Conservation (phyloP, 192 early-diverging fungal species). For the Linnemannia schmuckeri region DNA sequence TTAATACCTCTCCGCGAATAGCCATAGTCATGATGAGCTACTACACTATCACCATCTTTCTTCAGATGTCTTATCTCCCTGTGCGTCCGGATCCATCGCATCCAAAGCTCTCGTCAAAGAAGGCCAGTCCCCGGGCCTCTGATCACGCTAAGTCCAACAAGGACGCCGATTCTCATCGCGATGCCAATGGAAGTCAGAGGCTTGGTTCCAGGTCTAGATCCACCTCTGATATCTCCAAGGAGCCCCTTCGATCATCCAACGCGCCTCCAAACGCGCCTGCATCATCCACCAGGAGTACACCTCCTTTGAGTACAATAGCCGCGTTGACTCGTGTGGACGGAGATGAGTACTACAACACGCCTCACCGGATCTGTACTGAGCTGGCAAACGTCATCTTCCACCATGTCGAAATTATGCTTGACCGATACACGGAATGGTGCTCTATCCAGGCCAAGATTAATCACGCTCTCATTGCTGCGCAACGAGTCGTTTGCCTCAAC, state of each 20-base stretch:
- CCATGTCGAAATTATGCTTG: constrained; percentile 44
- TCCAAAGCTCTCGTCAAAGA: not conserved
- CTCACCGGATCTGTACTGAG: constrained; percentile 32
- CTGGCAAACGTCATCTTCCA: constrained; percentile 30
- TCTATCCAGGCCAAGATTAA: constrained; percentile 39
- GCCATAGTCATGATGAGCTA: constrained; percentile 23
- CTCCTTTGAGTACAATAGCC: not conserved
- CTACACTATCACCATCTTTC: constrained; percentile 43
- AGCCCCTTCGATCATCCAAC: not conserved
- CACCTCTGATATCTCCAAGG: not conserved
- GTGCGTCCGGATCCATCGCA: not conserved
- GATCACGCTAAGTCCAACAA: not conserved
- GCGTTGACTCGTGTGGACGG: too few species aligned
- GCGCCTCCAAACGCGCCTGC: not conserved
- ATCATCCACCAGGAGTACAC: not conserved
- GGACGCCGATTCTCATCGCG: not conserved
- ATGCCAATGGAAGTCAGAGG: not conserved
- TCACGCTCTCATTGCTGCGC: constrained; percentile 26
- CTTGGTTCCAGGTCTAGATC: not conserved
- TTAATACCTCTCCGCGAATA: not conserved
- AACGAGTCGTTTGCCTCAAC: constrained; percentile 26
- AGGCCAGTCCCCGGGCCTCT: not conserved
- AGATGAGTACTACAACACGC: constrained; percentile 22
- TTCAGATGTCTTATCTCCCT: constrained; percentile 37
- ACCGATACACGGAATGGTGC: constrained; percentile 35